phyloP scores from a whole-genome alignment of 176 grass and related monocot species.

The Coix lacrymajobi region DNA sequence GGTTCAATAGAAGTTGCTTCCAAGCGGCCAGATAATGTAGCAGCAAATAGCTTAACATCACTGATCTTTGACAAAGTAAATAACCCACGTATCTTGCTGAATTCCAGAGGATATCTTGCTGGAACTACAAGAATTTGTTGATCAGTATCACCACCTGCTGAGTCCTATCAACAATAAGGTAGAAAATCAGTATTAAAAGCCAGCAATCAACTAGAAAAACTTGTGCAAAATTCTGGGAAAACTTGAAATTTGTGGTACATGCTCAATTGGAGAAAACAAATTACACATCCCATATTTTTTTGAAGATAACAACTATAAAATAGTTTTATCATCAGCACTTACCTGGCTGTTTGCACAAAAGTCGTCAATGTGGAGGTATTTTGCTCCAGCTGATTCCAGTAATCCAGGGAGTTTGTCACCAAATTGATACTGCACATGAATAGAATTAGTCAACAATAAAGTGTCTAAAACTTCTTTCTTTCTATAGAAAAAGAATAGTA shows the following conservation, averaged over 20 bases:
- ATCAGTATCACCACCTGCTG: constrained; percentile 51
- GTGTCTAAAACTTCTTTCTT: not conserved
- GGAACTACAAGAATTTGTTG: constrained; percentile 81
- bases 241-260: not conserved
- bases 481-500: constrained; percentile 4
- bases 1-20: constrained; percentile 73
- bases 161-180: constrained; percentile 48
- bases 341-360: constrained; percentile 90
- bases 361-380: constrained; percentile 54
- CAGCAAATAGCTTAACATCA: constrained; percentile 80
- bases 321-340: constrained; percentile 12
- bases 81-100: constrained; percentile 54
- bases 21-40: constrained; percentile 62
- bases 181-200: not conserved
- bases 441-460: constrained; percentile 5
- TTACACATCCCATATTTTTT: not conserved
- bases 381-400: constrained; percentile 67
- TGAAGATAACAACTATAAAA: not conserved
- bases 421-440: constrained; percentile 79
- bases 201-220: not conserved
- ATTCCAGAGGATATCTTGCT: constrained; percentile 58
- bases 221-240: not conserved
- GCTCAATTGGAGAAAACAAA: not conserved
- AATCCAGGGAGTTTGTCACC: constrained; percentile 62
- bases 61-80: constrained; percentile 75